Conservation (phyloP, 2,329 filamentous ascomycete species). For the Cordyceps pruinosa region DNA sequence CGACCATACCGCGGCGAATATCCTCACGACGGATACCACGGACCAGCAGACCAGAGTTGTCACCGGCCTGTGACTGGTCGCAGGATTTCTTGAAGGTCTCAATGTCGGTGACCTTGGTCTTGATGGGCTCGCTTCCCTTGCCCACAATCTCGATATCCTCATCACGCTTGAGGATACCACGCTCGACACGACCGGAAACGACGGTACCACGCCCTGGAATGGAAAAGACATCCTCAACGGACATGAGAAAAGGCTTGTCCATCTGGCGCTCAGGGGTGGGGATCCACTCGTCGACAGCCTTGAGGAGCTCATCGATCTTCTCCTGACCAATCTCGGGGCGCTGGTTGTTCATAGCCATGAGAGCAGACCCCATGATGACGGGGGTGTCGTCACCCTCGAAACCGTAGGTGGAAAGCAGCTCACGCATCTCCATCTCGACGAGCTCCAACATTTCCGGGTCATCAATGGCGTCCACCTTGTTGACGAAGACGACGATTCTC, state of each 20-base stretch:
- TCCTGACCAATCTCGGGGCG: slow-evolving; percentile 76
- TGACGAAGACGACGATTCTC: slow-evolving; percentile 97
- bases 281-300: slow-evolving; percentile 91
- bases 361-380: slow-evolving; percentile 92
- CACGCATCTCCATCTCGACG: slow-evolving; percentile 99
- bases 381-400: slow-evolving; percentile 98
- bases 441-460: slow-evolving; percentile 99
- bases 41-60: slow-evolving; percentile 96
- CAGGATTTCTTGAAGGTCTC: slow-evolving; percentile 99
- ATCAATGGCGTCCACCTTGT: slow-evolving; percentile 97
- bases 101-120: slow-evolving; percentile 99
- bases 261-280: slow-evolving; percentile 88
- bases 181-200: slow-evolving; percentile 93
- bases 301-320: slow-evolving; percentile 88
- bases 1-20: slow-evolving; percentile 88
- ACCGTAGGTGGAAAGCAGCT: slow-evolving; percentile 84
- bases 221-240: slow-evolving; percentile 87
- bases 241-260: slow-evolving; percentile 99
- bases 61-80: slow-evolving; percentile 89
- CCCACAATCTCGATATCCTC: slow-evolving; percentile 91
- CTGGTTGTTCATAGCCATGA: slow-evolving; percentile 86
- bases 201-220: slow-evolving; percentile 93
- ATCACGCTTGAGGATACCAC: slow-evolving; percentile 88
- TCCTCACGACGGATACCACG: slow-evolving; percentile 96
- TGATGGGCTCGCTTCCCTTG: slow-evolving; percentile 74